These are phyloP conservation scores for Helotiales sp. DNA, from an alignment of 2,329 filamentous ascomycete species.

Conservation along the genomic window DNA sequence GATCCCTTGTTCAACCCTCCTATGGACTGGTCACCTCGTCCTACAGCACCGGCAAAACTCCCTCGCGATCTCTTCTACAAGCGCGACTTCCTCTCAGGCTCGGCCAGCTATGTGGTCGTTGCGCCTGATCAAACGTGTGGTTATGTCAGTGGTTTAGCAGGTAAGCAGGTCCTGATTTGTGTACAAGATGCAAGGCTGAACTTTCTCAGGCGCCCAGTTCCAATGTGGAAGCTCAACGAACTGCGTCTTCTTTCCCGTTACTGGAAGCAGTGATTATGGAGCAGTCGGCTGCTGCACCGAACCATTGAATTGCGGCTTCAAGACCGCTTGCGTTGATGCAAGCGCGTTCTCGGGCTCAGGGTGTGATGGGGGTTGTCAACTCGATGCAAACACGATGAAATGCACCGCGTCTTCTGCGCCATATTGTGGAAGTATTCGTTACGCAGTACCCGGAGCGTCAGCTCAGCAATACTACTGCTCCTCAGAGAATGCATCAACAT, in stretches of 20 bases:
- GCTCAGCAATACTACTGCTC: conserved; percentile 2
- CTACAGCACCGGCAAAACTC: neutral
- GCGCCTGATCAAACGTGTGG: conserved; percentile 4
- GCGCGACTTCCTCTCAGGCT: neutral
- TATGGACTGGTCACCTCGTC: conserved; percentile 2
- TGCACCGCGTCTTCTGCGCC: neutral
- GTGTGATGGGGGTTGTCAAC: conserved; percentile 1
- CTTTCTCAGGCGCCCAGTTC: neutral
- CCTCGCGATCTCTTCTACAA: neutral
- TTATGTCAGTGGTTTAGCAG: neutral
- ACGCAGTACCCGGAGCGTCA: neutral
- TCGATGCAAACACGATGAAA: conserved; percentile 6
- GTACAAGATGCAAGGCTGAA: neutral
- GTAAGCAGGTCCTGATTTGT: neutral
- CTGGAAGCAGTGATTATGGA: neutral
- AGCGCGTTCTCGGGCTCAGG: neutral
- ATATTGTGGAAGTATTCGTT: conserved; percentile 7
- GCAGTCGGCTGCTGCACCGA: conserved; percentile 5
- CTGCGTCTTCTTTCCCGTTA: conserved; percentile 6
- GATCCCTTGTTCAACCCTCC: neutral
- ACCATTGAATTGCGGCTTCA: neutral
- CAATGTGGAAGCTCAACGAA: neutral
- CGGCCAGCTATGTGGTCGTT: conserved; percentile 1
- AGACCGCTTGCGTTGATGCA: conserved; percentile 1
- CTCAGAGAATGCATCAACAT: neutral